Percentiles rank a stretch among this genome's conserved stretches.
Evolutionary conservation across 2,329 filamentous ascomycete genomes (phyloP).

Genomic region (Colletotrichum salicis): DNA sequence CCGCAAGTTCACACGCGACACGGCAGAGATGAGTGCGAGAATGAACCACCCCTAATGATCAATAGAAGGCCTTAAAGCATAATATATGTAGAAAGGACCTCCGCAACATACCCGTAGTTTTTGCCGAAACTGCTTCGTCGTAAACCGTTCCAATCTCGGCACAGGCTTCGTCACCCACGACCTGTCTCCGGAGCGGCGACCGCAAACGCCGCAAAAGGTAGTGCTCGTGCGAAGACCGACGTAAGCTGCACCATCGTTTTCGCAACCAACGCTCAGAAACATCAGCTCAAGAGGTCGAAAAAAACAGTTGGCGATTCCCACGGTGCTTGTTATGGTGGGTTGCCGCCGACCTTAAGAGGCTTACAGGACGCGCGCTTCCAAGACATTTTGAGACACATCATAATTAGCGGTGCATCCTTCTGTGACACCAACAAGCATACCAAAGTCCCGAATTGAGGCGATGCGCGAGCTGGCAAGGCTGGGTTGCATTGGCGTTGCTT

Average conservation of each 20-base stretch:
- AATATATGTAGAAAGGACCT: too few relatives aligned
- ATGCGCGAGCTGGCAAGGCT: background rate
- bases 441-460: background rate
- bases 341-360: background rate
- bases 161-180: background rate
- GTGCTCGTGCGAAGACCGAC: background rate
- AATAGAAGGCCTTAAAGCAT: too few relatives aligned
- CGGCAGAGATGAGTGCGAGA: too few relatives aligned
- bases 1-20: too few relatives aligned
- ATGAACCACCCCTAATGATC: too few relatives aligned
- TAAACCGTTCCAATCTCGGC: slow-evolving; percentile 13
- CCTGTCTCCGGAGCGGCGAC: slow-evolving; percentile 14
- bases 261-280: too few relatives aligned
- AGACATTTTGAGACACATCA: background rate
- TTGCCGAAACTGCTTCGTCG: background rate
- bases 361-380: background rate
- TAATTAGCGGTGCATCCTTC: background rate
- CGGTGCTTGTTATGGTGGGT: background rate
- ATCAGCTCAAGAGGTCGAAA: too few relatives aligned
- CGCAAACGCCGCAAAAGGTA: background rate
- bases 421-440: background rate
- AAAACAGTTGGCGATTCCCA: too few relatives aligned
- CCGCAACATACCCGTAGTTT: background rate
- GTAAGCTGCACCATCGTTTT: background rate
- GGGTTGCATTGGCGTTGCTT: background rate